phyloP scores from a whole-genome alignment of 148 eudicot species.

The Vaccinium darrowii region DNA sequence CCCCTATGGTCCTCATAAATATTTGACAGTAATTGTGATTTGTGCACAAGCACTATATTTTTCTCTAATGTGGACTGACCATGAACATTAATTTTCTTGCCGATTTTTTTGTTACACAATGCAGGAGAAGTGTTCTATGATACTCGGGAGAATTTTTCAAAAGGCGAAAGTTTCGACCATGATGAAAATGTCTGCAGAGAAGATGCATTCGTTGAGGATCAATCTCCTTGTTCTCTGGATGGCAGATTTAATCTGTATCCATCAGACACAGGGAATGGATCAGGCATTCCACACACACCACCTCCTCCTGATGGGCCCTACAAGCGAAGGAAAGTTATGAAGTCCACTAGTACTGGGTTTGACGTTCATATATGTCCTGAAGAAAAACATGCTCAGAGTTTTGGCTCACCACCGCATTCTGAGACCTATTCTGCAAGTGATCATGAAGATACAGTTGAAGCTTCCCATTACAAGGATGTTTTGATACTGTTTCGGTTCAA shows the following conservation, averaged over 20 bases:
- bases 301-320: constrained; percentile 68
- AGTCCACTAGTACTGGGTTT: constrained; percentile 34
- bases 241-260: constrained; percentile 35
- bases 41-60: not conserved
- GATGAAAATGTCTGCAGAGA: constrained; percentile 33
- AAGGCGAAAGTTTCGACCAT: constrained; percentile 22
- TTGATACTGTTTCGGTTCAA: constrained; percentile 71
- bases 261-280: constrained; percentile 23
- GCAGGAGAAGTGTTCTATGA: constrained; percentile 80
- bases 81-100: not conserved
- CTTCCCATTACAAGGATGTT: constrained; percentile 71
- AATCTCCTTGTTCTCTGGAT: constrained; percentile 34
- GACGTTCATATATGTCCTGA: constrained; percentile 39
- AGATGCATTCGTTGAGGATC: constrained; percentile 34
- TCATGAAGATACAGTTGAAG: constrained; percentile 54
- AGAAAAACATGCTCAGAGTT: constrained; percentile 34
- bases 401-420: constrained; percentile 42
- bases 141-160: constrained; percentile 57
- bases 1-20: not conserved
- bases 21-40: not conserved
- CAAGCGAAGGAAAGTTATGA: constrained; percentile 77
- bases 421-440: constrained; percentile 37
- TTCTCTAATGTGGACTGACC: not conserved
- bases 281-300: constrained; percentile 48
- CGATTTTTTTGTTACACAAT: constrained; percentile 18